Base-by-base conservation (phyloP, 2,329 filamentous ascomycete genomes). In the Cyclaneusma minus region DNA sequence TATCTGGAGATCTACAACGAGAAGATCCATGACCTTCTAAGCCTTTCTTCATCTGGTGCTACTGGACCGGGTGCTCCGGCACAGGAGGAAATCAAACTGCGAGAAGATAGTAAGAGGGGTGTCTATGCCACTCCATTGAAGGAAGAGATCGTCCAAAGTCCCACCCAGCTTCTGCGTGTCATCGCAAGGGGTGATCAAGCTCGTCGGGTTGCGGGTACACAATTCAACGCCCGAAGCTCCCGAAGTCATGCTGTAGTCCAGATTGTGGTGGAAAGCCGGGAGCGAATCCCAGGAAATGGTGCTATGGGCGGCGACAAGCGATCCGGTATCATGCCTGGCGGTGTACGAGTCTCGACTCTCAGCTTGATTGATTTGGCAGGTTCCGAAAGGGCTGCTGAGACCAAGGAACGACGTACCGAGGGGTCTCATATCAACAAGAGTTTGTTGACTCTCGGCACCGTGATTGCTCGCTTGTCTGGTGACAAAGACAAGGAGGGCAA, bases 1-100 rank as follows among this genome's bases (percentile, higher is more conserved):
- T 98, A 98, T 48, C 63, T 98, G 35, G 89, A 98, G 56, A 98
- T 98, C 34, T 98, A 98, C 56, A 98, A 98, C 44, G 89, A 98
- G 49, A 91, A 71, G 52, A 95, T 98, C 31, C 81, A 94, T 47
- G 89, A 98, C 52, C 59, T 98, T 25, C 61, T 98, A 22, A 87
- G 78, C 36, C 76, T 83, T 49, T 64, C 82, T 1, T 63, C 67
- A 1, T 64, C 63, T 14, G 52, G 49, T 8, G 68, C 62, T 4
- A 45, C 61, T 11, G 72, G 66, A 12, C 58, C 59, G 11, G 58
- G 54, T 8, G 58, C 48, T 7, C 56, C 60, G 19, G 62, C 64
- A 33, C 79, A 85, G 36, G 89, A 98, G 40, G 89, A 98, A 47
- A 98, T 98, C 53, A 95, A 98, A 52, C 58, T 98, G 29, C 77